Evolutionary conservation across 352 stramenopile species (phyloP).

Genomic region (Phytophthora multivora): DNA sequence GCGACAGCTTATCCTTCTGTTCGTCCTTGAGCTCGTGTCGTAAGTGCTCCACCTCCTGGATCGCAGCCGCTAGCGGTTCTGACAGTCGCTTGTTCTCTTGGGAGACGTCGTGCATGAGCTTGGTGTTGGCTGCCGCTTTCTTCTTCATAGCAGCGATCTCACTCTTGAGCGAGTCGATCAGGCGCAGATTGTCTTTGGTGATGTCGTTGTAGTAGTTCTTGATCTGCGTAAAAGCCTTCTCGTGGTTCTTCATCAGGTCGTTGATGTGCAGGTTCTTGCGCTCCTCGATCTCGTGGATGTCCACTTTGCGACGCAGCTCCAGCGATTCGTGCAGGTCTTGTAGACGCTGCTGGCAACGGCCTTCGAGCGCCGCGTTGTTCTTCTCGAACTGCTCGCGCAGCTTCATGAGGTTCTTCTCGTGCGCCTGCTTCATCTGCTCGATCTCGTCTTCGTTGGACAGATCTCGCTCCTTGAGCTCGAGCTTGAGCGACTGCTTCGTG

Average conservation of each 20-base stretch:
- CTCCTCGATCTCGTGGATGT: constrained; percentile 94
- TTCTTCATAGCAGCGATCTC: constrained; percentile 94
- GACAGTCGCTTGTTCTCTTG: constrained; percentile 93
- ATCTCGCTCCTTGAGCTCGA: constrained; percentile 85
- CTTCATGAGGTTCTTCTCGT: constrained; percentile 94
- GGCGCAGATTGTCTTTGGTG: constrained; percentile 92
- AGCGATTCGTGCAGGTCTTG: constrained; percentile 83
- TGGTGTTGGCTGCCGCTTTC: constrained; percentile 90
- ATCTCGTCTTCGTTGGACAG: constrained; percentile 90
- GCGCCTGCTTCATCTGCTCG: constrained; percentile 88
- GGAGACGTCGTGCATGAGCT: constrained; percentile 93
- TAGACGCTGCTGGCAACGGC: constrained; percentile 73
- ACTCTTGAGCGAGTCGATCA: constrained; percentile 93
- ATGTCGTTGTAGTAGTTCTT: constrained; percentile 98
- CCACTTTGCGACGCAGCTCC: constrained; percentile 91
- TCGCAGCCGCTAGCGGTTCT: constrained; percentile 83
- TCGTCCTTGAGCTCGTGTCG: constrained; percentile 90
- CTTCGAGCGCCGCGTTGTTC: constrained; percentile 77
- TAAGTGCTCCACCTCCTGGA: constrained; percentile 90
- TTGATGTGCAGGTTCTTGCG: constrained; percentile 96
- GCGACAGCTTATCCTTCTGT: constrained; percentile 91
- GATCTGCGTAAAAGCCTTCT: constrained; percentile 93
- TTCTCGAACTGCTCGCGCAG: constrained; percentile 91
- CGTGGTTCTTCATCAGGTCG: constrained; percentile 94
- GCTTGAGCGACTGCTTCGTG: constrained; percentile 75